phyloP scores from a whole-genome alignment of 208 protist genomes.

The Plasmodiophora brassicae region DNA sequence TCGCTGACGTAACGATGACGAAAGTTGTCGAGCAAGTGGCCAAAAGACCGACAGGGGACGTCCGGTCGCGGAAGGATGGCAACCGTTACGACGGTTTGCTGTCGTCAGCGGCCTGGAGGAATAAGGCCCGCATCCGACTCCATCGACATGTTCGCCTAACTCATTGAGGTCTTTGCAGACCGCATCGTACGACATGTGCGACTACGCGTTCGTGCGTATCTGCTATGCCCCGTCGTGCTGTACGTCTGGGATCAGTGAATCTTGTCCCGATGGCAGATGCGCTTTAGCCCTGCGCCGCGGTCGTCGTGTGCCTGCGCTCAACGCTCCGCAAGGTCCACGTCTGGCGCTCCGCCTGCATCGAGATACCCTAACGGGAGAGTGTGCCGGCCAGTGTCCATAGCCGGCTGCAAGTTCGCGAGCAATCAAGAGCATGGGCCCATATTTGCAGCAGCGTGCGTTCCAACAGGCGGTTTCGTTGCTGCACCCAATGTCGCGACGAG shows the following conservation, averaged over 20 bases:
- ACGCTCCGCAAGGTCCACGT: neutral
- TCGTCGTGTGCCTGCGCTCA: neutral
- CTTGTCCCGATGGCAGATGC: neutral
- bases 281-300: neutral
- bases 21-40: neutral
- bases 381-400: neutral
- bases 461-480: neutral
- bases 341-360: neutral
- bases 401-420: neutral
- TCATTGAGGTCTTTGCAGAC: neutral
- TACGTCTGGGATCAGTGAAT: conserved; percentile 27
- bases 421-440: neutral
- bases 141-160: neutral
- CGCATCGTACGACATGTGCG: neutral
- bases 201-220: neutral
- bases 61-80: neutral
- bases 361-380: too few species aligned
- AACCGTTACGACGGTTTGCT: neutral
- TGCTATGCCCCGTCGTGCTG: neutral
- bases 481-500: neutral
- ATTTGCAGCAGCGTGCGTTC: neutral
- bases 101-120: neutral
- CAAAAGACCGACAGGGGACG: neutral
- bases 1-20: neutral
- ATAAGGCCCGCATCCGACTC: neutral